phyloP scores from a whole-genome alignment of 2,329 filamentous ascomycete species.

The Teratosphaeria zuluensis region DNA sequence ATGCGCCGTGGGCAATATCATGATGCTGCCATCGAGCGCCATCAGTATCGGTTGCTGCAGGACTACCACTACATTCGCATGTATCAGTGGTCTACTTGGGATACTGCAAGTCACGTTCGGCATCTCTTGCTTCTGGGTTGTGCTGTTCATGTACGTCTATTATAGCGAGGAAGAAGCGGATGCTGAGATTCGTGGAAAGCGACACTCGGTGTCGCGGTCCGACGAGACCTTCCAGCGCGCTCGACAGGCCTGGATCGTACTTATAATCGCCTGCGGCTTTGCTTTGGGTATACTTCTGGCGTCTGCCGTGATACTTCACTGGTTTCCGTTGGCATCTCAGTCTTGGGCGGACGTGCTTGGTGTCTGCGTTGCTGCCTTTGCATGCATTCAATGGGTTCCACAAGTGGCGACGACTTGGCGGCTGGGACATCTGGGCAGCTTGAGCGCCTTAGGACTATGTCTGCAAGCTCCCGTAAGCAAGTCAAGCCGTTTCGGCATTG shows the following conservation, averaged over 20 bases:
- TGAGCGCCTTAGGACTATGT: conserved; percentile 94
- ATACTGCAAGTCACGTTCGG: conserved; percentile 84
- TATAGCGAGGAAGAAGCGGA: conserved; percentile 22
- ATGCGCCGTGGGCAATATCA: conserved; percentile 77
- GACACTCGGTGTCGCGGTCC: conserved; percentile 17
- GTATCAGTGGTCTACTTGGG: conserved; percentile 69
- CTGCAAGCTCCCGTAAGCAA: conserved; percentile 83
- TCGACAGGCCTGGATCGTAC: conserved; percentile 20
- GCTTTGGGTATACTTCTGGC: conserved; percentile 58
- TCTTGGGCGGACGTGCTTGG: conserved; percentile 77
- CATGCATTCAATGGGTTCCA: conserved; percentile 79
- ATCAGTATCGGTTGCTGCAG: conserved; percentile 75
- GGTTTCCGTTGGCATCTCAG: conserved; percentile 52
- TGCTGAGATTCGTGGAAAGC: conserved; percentile 15
- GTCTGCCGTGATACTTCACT: conserved; percentile 54
- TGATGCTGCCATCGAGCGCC: conserved; percentile 68
- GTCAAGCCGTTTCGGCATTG: background rate
- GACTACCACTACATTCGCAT: conserved; percentile 69
- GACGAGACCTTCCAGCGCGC: conserved; percentile 21
- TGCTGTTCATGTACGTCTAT: conserved; percentile 66
- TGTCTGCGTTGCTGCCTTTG: conserved; percentile 63
- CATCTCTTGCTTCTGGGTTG: conserved; percentile 69
- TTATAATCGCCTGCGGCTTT: conserved; percentile 63
- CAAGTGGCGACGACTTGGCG: conserved; percentile 85
- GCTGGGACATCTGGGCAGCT: conserved; percentile 73